phyloP scores from a whole-genome alignment of 1,284 basidiomycete genomes.

The Ganoderma sp. region DNA sequence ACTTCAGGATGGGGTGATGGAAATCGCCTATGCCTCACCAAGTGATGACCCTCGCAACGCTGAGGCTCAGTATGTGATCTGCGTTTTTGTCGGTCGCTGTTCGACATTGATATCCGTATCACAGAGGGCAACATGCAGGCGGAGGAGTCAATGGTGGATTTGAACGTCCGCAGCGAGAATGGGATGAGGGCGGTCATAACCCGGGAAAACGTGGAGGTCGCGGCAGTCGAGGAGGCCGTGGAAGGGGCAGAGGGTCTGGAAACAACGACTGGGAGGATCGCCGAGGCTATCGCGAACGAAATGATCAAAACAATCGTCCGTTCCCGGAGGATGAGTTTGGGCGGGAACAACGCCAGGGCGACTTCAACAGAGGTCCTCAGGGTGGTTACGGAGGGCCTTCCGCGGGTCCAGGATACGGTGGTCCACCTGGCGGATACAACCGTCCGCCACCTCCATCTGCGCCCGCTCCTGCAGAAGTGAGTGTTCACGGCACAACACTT shows the following conservation, averaged over 20 bases:
- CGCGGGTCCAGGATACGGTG: slow-evolving; percentile 38
- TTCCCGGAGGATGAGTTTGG: slow-evolving; percentile 54
- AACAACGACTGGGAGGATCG: slow-evolving; percentile 52
- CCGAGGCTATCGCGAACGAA: slow-evolving; percentile 52
- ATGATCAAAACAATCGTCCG: slow-evolving; percentile 37
- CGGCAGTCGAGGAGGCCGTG: slow-evolving; percentile 42
- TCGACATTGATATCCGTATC: background rate
- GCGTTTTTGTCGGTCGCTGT: background rate
- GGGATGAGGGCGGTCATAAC: slow-evolving; percentile 48
- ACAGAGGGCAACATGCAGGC: slow-evolving; percentile 11
- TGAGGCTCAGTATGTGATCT: slow-evolving; percentile 33
- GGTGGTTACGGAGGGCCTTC: slow-evolving; percentile 44
- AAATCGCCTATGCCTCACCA: slow-evolving; percentile 91
- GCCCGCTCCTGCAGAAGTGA: slow-evolving; percentile 34
- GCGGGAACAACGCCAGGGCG: slow-evolving; percentile 45
- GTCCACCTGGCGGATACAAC: slow-evolving; percentile 40
- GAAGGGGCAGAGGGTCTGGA: slow-evolving; percentile 38
- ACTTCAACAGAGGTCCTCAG: slow-evolving; percentile 38
- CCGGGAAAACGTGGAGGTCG: slow-evolving; percentile 38
- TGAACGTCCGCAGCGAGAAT: slow-evolving; percentile 48
- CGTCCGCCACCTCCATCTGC: slow-evolving; percentile 34
- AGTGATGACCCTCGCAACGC: slow-evolving; percentile 46
- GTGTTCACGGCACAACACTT: slow-evolving; percentile 13
- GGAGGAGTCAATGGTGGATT: slow-evolving; percentile 35
- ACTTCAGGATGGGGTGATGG: slow-evolving; percentile 87